Conservation (phyloP, 176 grass and related monocot species). For the bread wheat (Triticum aestivum) region DNA sequence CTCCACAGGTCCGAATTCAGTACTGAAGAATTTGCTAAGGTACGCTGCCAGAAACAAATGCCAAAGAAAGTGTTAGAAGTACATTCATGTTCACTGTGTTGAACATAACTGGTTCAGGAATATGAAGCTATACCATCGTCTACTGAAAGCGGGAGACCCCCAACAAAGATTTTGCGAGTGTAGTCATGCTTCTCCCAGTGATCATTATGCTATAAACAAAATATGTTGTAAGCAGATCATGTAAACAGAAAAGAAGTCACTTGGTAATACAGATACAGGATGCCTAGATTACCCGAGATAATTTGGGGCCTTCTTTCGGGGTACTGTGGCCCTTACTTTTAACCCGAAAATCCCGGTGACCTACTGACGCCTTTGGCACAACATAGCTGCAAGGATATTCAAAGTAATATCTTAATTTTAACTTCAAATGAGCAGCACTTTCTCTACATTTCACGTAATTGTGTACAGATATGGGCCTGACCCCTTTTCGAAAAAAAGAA, state of each 20-base stretch:
- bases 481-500: too few species aligned
- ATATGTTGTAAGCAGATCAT: constrained; percentile 8
- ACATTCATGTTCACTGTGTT: background rate
- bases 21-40: constrained; percentile 50
- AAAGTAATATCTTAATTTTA: constrained; percentile 8
- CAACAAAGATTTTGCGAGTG: constrained; percentile 64
- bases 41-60: constrained; percentile 28
- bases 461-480: background rate
- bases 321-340: constrained; percentile 36
- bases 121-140: constrained; percentile 43
- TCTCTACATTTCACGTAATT: background rate
- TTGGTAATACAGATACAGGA: constrained; percentile 1
- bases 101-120: background rate
- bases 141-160: constrained; percentile 57
- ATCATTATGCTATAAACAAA: constrained; percentile 34
- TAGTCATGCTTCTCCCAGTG: constrained; percentile 55
- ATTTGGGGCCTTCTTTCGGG: constrained; percentile 39
- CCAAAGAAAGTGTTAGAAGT: constrained; percentile 13
- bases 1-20: constrained; percentile 62
- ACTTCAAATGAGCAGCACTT: background rate
- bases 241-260: background rate
- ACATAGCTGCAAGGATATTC: constrained; percentile 18
- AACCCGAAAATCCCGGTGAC: constrained; percentile 19
- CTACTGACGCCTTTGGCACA: constrained; percentile 31
- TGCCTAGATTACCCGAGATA: constrained; percentile 34